These are phyloP conservation scores for Malassezia arunalokei DNA, from an alignment of 1,284 basidiomycete genomes.

Conservation along the genomic window DNA sequence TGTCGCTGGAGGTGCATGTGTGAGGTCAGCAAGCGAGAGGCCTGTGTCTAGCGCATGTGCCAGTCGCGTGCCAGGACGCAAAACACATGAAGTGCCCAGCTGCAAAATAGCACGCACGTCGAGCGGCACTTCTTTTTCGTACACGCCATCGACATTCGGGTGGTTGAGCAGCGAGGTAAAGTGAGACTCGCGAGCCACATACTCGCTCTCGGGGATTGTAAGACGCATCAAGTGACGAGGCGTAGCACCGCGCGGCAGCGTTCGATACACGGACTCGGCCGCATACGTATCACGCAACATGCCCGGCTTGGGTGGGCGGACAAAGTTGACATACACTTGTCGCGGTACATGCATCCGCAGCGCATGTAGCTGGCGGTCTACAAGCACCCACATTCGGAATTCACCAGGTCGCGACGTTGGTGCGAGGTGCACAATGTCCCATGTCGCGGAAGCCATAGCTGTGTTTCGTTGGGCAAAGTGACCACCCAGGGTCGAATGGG, in stretches of 20 bases:
- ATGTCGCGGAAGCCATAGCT: slow-evolving; percentile 58
- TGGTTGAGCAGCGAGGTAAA: slow-evolving; percentile 86
- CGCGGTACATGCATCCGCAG: slow-evolving; percentile 74
- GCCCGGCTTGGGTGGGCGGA: slow-evolving; percentile 54
- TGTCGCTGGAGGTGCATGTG: slow-evolving; percentile 4
- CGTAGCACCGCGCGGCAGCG: slow-evolving; percentile 66
- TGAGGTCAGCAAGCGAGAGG: slow-evolving; percentile 70
- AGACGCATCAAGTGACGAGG: slow-evolving; percentile 73
- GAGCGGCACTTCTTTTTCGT: slow-evolving; percentile 82
- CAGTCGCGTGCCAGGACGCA: slow-evolving; percentile 59
- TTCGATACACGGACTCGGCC: slow-evolving; percentile 62
- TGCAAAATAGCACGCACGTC: slow-evolving; percentile 69
- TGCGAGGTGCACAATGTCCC: slow-evolving; percentile 88
- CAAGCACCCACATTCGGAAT: slow-evolving; percentile 76
- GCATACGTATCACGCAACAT: slow-evolving; percentile 61
- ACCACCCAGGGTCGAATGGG: slow-evolving; percentile 46
- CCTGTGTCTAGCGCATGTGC: slow-evolving; percentile 72
- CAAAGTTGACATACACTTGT: slow-evolving; percentile 84
- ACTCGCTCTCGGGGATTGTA: slow-evolving; percentile 70
- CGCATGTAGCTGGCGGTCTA: slow-evolving; percentile 66
- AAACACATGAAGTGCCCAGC: slow-evolving; percentile 68
- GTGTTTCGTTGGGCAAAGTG: slow-evolving; percentile 66
- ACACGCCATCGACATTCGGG: slow-evolving; percentile 88
- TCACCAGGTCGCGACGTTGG: slow-evolving; percentile 66
- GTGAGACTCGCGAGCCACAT: slow-evolving; percentile 70